Evolutionary conservation across 768 basidiomycete genomes (phyloP).

Genomic region (Suillus paluster): DNA sequence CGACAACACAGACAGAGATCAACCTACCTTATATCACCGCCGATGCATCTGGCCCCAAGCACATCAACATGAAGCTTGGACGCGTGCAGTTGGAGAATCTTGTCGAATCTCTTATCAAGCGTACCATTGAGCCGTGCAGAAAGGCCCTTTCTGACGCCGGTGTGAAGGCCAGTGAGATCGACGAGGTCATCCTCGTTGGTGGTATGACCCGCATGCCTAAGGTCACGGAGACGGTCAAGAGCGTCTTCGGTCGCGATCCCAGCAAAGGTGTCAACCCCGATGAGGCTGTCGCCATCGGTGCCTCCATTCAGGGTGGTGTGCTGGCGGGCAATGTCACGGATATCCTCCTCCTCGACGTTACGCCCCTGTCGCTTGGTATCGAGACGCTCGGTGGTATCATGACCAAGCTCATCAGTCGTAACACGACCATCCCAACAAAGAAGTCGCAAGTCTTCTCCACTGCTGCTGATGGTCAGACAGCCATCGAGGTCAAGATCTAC

Average conservation of each 20-base stretch:
- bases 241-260: constrained; percentile 93
- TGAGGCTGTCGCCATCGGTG: constrained; percentile 98
- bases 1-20: constrained; percentile 93
- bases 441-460: constrained; percentile 99
- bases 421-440: constrained; percentile 99
- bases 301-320: constrained; percentile 97
- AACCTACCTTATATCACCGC: constrained; percentile 99
- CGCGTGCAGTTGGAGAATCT: constrained; percentile 91
- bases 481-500: constrained; percentile 99
- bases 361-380: constrained; percentile 93
- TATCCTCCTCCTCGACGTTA: constrained; percentile 92
- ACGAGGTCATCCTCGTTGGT: constrained; percentile 98
- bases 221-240: constrained; percentile 86
- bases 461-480: constrained; percentile 98
- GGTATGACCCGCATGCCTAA: constrained; percentile 99
- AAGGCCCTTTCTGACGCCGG: constrained; percentile 95
- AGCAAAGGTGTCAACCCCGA: constrained; percentile 99
- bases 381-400: constrained; percentile 99
- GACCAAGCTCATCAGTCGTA: constrained; percentile 97
- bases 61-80: constrained; percentile 91
- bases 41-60: constrained; percentile 92
- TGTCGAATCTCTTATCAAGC: constrained; percentile 79
- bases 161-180: constrained; percentile 89
- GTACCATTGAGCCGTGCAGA: constrained; percentile 95
- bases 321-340: constrained; percentile 96